Evolutionary conservation across 2,329 filamentous ascomycete species (phyloP).

Genomic region (Tolypocladium album): DNA sequence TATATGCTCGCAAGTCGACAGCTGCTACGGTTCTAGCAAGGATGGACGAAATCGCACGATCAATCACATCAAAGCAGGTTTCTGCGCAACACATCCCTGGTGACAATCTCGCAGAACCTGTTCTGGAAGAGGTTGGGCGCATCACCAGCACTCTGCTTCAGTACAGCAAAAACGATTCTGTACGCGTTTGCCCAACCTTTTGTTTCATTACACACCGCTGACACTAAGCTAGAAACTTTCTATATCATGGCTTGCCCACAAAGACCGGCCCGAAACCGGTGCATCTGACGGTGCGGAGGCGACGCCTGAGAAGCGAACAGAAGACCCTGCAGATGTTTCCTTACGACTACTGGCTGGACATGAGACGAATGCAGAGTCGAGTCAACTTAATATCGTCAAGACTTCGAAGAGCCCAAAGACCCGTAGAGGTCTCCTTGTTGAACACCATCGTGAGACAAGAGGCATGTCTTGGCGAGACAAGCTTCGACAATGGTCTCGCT

Average conservation of each 20-base stretch:
- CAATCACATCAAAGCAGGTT: constrained; percentile 14
- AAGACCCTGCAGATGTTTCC: constrained; percentile 32
- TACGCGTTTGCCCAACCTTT: constrained; percentile 4
- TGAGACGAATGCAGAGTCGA: not conserved
- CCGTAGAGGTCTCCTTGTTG: constrained; percentile 8
- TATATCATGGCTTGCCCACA: constrained; percentile 31
- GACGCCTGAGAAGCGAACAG: constrained; percentile 13
- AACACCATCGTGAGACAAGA: constrained; percentile 17
- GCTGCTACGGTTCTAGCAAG: constrained; percentile 22
- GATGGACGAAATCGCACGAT: constrained; percentile 18
- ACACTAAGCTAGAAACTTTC: constrained; percentile 12
- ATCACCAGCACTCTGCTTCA: constrained; percentile 22
- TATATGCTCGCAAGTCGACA: constrained; percentile 18
- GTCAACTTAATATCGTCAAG: constrained; percentile 11
- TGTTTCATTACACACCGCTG: not conserved
- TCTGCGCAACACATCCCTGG: constrained; percentile 11
- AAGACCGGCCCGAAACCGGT: constrained; percentile 1
- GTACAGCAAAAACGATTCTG: constrained; percentile 8
- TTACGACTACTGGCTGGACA: constrained; percentile 30
- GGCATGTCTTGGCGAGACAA: constrained; percentile 24
- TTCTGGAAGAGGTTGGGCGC: constrained; percentile 18
- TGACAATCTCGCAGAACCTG: constrained; percentile 6
- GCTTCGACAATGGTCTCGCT: constrained; percentile 19
- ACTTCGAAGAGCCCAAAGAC: not conserved
- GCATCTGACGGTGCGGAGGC: not conserved